Conservation (phyloP, 495 filamentous ascomycete genomes). For the Penicillium parvum region DNA sequence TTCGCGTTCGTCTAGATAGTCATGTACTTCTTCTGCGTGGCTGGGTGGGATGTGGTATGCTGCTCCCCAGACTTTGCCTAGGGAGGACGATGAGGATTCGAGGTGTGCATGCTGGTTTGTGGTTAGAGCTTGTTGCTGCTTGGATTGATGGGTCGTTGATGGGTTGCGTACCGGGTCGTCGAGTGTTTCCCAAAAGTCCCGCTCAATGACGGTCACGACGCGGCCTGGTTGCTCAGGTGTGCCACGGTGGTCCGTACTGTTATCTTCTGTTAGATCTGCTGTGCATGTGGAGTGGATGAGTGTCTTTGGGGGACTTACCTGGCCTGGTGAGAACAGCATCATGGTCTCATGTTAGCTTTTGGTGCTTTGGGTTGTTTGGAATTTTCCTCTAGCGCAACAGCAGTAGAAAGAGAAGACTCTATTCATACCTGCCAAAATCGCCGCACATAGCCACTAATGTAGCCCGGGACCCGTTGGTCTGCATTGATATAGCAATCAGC, state of each 20-base stretch:
- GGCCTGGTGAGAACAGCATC: constrained; percentile 23
- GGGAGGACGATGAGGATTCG: constrained; percentile 38
- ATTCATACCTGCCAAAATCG: constrained; percentile 85
- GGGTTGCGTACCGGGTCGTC: constrained; percentile 51
- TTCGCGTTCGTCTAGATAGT: constrained; percentile 93
- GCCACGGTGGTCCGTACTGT: constrained; percentile 86
- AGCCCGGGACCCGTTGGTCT: constrained; percentile 86
- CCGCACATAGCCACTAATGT: constrained; percentile 89
- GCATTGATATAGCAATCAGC: constrained; percentile 1
- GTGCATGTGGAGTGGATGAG: too few species aligned
- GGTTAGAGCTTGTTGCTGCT: not conserved
- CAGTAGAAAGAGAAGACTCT: too few species aligned
- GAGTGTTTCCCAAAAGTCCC: constrained; percentile 72
- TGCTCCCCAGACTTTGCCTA: constrained; percentile 77
- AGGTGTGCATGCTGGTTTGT: constrained; percentile 27
- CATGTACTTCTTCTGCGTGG: constrained; percentile 73
- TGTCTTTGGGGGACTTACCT: too few species aligned
- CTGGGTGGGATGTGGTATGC: constrained; percentile 80
- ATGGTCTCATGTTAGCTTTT: constrained; percentile 11
- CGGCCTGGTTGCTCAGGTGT: constrained; percentile 82
- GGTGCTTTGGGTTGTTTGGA: too few species aligned
- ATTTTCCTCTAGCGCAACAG: too few species aligned
- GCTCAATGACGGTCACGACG: constrained; percentile 88
- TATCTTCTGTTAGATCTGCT: too few species aligned
- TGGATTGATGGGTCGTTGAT: too few species aligned